Evolutionary conservation across 331 rosid genomes (phyloP).

Genomic region (Acacia concinna): DNA sequence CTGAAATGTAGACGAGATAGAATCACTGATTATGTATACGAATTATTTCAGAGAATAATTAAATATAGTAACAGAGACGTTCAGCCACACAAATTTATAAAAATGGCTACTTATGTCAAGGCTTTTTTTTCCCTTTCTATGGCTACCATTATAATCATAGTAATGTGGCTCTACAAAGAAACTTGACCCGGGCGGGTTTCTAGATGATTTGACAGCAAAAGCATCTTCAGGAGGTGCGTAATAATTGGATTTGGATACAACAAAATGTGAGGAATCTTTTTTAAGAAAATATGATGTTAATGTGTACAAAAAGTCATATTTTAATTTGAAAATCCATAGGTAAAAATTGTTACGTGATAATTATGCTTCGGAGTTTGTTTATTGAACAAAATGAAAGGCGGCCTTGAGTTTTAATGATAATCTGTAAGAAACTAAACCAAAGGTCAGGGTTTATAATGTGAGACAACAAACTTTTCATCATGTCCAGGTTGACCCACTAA

Average conservation of each 20-base stretch:
- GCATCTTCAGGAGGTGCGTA: not conserved
- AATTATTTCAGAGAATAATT: not conserved
- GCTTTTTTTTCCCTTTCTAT: not conserved
- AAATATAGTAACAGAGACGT: not conserved
- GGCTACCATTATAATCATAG: too few relatives aligned
- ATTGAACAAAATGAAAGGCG: not conserved
- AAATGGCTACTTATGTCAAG: not conserved
- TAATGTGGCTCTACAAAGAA: not conserved
- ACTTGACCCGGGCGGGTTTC: not conserved
- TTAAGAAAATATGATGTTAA: not conserved
- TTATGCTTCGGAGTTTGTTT: not conserved
- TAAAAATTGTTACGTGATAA: not conserved
- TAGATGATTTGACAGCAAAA: not conserved
- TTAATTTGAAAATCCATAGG: not conserved
- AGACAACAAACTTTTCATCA: constrained; percentile 25
- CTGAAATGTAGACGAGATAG: constrained; percentile 44
- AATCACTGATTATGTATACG: not conserved
- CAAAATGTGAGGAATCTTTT: not conserved
- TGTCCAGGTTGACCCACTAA: constrained; percentile 35
- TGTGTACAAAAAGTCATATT: not conserved
- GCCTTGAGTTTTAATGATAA: not conserved
- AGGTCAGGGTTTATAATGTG: constrained; percentile 7
- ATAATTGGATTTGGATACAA: not conserved
- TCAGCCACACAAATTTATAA: not conserved
- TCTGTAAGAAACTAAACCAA: not conserved